Conservation (phyloP, 2,329 filamentous ascomycete genomes). For the Phialophora expanda region DNA sequence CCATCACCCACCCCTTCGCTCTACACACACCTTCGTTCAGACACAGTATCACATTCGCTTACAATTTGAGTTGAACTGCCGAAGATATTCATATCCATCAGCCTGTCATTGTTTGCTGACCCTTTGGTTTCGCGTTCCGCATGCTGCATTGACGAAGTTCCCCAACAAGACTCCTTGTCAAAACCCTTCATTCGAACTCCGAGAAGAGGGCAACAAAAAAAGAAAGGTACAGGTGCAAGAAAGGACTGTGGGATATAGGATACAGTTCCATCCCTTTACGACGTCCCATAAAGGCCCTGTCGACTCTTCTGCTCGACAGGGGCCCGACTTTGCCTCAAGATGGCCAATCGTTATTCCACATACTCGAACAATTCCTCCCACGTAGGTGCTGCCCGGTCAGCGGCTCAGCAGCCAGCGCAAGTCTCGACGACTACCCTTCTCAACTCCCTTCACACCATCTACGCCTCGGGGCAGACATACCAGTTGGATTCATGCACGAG, state of each 20-base stretch:
- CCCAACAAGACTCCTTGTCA: not conserved
- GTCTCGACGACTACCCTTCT: slow-evolving; percentile 92
- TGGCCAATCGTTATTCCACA: slow-evolving; percentile 67
- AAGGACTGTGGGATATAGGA: not conserved
- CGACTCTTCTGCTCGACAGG: slow-evolving; percentile 32
- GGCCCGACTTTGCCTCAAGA: slow-evolving; percentile 41
- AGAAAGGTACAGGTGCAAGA: not conserved
- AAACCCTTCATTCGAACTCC: slow-evolving; percentile 11
- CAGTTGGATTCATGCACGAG: slow-evolving; percentile 87
- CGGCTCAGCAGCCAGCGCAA: slow-evolving; percentile 73
- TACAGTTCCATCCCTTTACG: not conserved
- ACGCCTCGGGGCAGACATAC: slow-evolving; percentile 81
- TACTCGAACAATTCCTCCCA: slow-evolving; percentile 67
- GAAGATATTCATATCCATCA: slow-evolving; percentile 5
- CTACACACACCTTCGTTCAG: slow-evolving; percentile 17
- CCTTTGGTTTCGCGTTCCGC: slow-evolving; percentile 2
- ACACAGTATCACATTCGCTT: slow-evolving; percentile 17
- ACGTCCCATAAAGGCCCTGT: slow-evolving; percentile 29
- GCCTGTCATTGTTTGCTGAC: slow-evolving; percentile 2
- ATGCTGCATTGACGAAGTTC: slow-evolving; percentile 17
- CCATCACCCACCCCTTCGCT: slow-evolving; percentile 3
- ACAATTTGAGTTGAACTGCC: slow-evolving; percentile 5
- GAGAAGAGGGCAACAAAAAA: not conserved
- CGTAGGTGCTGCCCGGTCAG: slow-evolving; percentile 59
- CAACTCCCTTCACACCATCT: slow-evolving; percentile 89